Evolutionary conservation across 2,329 filamentous ascomycete species (phyloP), one percentile per base, ranked within the genome.

Genomic region (Nemania bipapillata): DNA sequence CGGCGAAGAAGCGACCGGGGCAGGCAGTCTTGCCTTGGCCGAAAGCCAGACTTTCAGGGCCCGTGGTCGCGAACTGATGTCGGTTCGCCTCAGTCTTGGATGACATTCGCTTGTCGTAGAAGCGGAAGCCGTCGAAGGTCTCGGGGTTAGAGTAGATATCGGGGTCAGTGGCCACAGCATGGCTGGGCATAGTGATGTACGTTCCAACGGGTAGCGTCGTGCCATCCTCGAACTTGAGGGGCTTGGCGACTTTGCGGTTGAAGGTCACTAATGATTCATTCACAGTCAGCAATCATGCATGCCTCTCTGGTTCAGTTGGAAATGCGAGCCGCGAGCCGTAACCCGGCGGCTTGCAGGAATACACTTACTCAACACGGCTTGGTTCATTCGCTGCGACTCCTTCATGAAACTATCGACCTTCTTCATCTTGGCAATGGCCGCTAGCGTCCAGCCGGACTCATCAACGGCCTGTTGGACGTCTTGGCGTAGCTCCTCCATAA

Each of bases 311-410:
- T 32, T 9, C 30, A 32, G 30, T 32, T n/a, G n/a, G n/a, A n/a
- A n/a, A n/a, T n/a, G n/a, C n/a, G n/a, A n/a, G n/a, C n/a, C n/a
- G 30, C 30, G 2, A 15, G 17, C 17, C 7, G 17, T n/a, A 22
- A 12, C 4, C 30, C 24, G 15, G 12, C 22, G 5, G 28, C 22
- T 28, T 26, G 50, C 17, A 26, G 24, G 8, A 15, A 11, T 20
- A n/a, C 12, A 69, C 68, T 72, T 66, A 72, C 70, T 70, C 63
- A 72, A 58, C 49, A 69, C 68, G 6, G 70, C 63, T 30, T 72
- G 70, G 70, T 72, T 72, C 70, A 72, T 69, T 5, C 70, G 70
- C 68, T 72, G 70, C 2, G 70, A 72, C 47, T 71, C 69, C n/a
- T 72, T 72, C 70, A 72, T 70, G 56, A 72, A 72, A 50, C 70